Evolutionary conservation across 441 rosid genomes (phyloP).

Genomic region (Gossypium laxum): DNA sequence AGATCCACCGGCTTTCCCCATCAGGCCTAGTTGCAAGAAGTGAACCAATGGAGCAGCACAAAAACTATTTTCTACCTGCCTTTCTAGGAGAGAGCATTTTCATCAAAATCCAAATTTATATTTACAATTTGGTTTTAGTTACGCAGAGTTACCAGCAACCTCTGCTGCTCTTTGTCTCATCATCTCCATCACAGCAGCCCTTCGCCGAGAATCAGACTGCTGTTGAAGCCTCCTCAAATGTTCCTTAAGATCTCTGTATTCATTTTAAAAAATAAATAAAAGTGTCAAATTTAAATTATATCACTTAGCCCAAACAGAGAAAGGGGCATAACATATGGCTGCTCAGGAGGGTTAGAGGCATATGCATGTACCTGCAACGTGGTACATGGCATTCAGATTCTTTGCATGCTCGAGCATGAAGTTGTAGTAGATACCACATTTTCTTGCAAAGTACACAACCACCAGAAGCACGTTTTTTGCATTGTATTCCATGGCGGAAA

Average conservation of each 20-base stretch:
- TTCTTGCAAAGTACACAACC: slow-evolving; percentile 91
- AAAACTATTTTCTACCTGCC: slow-evolving; percentile 26
- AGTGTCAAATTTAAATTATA: background rate
- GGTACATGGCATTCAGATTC: slow-evolving; percentile 93
- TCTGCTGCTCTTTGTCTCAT: slow-evolving; percentile 99
- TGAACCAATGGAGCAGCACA: slow-evolving; percentile 21
- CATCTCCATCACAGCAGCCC: slow-evolving; percentile 99
- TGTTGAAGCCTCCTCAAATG: slow-evolving; percentile 92
- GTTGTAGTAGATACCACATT: slow-evolving; percentile 99
- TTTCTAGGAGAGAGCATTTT: slow-evolving; percentile 16
- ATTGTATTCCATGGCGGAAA: slow-evolving; percentile 86
- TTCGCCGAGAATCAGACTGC: slow-evolving; percentile 93
- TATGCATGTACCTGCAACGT: slow-evolving; percentile 74
- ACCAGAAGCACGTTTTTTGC: slow-evolving; percentile 87
- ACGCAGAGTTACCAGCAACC: slow-evolving; percentile 64
- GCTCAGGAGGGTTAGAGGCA: background rate
- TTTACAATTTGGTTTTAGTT: slow-evolving; percentile 31
- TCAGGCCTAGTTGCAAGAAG: slow-evolving; percentile 25
- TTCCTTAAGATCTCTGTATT: slow-evolving; percentile 79
- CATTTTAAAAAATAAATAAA: background rate
- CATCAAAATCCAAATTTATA: slow-evolving; percentile 29
- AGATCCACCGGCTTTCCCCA: slow-evolving; percentile 12
- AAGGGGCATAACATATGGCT: background rate
- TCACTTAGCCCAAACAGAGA: background rate
- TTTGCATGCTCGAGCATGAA: slow-evolving; percentile 98